Evolutionary conservation across 352 stramenopile species (phyloP).

Genomic region (Globisporangium recalcitrans): DNA sequence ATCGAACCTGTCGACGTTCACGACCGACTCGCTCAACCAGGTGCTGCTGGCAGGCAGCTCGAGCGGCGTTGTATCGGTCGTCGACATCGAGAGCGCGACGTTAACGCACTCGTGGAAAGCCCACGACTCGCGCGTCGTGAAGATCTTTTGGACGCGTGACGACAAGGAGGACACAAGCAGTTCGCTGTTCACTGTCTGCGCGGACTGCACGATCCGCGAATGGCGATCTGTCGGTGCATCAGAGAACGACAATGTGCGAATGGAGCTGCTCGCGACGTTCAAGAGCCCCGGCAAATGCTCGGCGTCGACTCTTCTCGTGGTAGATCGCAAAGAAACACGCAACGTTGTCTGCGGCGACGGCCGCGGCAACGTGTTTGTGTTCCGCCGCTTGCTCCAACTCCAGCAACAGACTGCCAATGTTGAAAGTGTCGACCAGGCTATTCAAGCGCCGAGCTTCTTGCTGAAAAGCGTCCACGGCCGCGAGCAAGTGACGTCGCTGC

Average conservation of each 20-base stretch:
- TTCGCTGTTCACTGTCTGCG: constrained; percentile 57
- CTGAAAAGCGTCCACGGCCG: constrained; percentile 57
- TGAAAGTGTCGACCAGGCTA: not conserved
- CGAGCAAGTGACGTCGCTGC: constrained; percentile 59
- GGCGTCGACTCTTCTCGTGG: constrained; percentile 38
- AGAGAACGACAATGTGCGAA: constrained; percentile 6
- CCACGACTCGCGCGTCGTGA: constrained; percentile 58
- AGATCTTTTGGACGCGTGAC: constrained; percentile 51
- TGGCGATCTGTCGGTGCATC: constrained; percentile 28
- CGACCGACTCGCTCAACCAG: constrained; percentile 25
- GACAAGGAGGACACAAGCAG: constrained; percentile 6
- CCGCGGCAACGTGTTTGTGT: constrained; percentile 65
- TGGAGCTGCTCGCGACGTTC: constrained; percentile 42
- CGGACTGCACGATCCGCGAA: constrained; percentile 54
- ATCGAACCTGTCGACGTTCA: constrained; percentile 36
- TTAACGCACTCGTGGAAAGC: constrained; percentile 41
- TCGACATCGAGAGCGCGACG: constrained; percentile 33
- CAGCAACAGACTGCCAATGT: not conserved
- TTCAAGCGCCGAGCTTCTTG: constrained; percentile 21
- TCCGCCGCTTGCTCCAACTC: constrained; percentile 27
- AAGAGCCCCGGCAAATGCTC: constrained; percentile 58
- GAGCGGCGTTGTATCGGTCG: constrained; percentile 37
- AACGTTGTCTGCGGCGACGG: constrained; percentile 72
- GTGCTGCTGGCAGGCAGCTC: constrained; percentile 57
- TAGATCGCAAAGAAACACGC: constrained; percentile 35